Evolutionary conservation across 805 yeast species (phyloP).

Genomic region (Jamesozyma gamospora): DNA sequence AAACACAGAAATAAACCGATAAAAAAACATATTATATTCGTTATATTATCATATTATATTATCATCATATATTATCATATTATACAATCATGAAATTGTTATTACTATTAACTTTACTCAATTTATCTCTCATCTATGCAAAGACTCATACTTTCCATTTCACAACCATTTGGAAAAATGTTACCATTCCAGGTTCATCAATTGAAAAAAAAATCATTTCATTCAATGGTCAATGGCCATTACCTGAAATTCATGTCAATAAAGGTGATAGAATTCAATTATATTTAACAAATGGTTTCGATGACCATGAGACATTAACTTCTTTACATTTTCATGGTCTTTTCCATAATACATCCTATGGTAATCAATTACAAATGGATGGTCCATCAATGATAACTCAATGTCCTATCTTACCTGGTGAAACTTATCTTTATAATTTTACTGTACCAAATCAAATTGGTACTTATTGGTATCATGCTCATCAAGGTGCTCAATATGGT

Average conservation of each 20-base stretch:
- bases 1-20: too few relatives aligned
- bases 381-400: conserved; percentile 76
- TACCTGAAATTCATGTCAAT: conserved; percentile 55
- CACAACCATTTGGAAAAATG: conserved; percentile 48
- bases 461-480: conserved; percentile 80
- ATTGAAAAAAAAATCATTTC: conserved; percentile 50
- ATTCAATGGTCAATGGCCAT: conserved; percentile 63
- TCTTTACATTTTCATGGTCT: conserved; percentile 75
- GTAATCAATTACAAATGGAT: conserved; percentile 45
- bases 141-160: conserved; percentile 47
- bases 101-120: not conserved
- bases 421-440: conserved; percentile 58
- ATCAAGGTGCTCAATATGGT: conserved; percentile 64
- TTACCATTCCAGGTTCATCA: conserved; percentile 55
- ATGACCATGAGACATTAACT: conserved; percentile 36
- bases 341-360: conserved; percentile 49
- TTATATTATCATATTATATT: too few relatives aligned
- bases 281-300: conserved; percentile 53
- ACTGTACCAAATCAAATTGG: conserved; percentile 61
- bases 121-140: not conserved
- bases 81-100: too few relatives aligned
- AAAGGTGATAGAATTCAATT: conserved; percentile 55
- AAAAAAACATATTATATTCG: too few relatives aligned
- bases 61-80: too few relatives aligned
- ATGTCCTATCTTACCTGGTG: conserved; percentile 67